A percentile compares a stretch with the other conserved stretches of the same genome.
These are phyloP conservation scores for Agroathelia rolfsii DNA, from an alignment of 1,284 basidiomycete species.

Conservation along the genomic window DNA sequence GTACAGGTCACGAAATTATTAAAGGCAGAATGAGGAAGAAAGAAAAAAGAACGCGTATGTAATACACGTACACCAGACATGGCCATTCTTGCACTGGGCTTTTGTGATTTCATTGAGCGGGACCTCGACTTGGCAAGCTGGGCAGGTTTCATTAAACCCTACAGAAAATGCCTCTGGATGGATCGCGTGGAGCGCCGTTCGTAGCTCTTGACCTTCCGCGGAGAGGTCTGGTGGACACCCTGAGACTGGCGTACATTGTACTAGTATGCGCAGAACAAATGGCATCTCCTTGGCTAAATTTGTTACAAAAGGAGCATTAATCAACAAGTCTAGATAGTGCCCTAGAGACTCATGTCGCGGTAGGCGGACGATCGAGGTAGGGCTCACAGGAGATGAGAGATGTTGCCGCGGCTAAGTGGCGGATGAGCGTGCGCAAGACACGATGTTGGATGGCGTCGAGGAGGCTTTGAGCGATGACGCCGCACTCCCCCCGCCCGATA, in stretches of 20 bases:
- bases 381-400: conserved; percentile 36
- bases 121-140: conserved; percentile 53
- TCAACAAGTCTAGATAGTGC: conserved; percentile 8
- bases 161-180: conserved; percentile 20
- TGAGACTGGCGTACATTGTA: conserved; percentile 42
- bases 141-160: conserved; percentile 49
- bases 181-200: conserved; percentile 27
- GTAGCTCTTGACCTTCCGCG: conserved; percentile 39
- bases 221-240: conserved; percentile 39
- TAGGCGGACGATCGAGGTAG: too few relatives aligned
- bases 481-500: conserved; percentile 34
- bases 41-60: conserved; percentile 8
- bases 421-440: conserved; percentile 43
- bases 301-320: conserved; percentile 9
- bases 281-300: conserved; percentile 42
- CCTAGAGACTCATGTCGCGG: not conserved
- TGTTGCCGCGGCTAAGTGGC: conserved; percentile 40
- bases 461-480: conserved; percentile 37
- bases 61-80: conserved; percentile 53
- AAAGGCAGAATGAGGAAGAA: conserved; percentile 1
- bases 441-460: conserved; percentile 42
- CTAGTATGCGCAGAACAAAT: conserved; percentile 45
- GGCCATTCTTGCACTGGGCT: conserved; percentile 57
- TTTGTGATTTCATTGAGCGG: conserved; percentile 44
- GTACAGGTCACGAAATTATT: too few relatives aligned